These are phyloP conservation scores for Spatholobus suberectus DNA, from an alignment of 306 rosid genomes.

Conservation along the genomic window DNA sequence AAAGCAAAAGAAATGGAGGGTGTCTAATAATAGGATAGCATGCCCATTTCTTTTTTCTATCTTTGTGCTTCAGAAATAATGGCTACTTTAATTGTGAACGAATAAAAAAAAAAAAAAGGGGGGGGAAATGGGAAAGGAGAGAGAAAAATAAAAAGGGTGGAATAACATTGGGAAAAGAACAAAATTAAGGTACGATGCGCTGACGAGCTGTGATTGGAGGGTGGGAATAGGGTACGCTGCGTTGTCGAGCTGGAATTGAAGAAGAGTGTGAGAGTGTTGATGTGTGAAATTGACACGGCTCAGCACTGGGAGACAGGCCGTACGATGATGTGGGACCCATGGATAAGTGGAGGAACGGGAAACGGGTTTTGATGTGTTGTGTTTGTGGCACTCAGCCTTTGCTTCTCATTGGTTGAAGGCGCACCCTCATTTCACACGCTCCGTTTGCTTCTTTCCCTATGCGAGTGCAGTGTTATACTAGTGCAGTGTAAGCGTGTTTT, in stretches of 20 bases:
- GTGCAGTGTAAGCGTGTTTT: no score
- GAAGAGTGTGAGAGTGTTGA: background rate
- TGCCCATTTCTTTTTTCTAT: constrained; percentile 42
- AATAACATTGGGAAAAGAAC: background rate
- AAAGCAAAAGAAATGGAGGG: background rate
- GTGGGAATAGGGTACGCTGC: constrained; percentile 19
- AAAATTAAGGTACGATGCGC: background rate
- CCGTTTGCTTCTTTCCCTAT: background rate
- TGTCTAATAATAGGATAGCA: constrained; percentile 29
- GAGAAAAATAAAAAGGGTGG: no score
- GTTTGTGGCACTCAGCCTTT: constrained; percentile 18
- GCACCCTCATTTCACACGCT: background rate
- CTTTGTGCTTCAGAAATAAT: constrained; percentile 34
- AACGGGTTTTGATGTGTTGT: constrained; percentile 20
- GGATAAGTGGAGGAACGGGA: background rate
- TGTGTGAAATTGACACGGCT: constrained; percentile 40
- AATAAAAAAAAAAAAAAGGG: background rate
- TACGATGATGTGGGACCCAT: constrained; percentile 38
- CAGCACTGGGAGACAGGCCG: constrained; percentile 32
- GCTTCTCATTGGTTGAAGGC: constrained; percentile 51
- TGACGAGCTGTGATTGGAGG: constrained; percentile 50
- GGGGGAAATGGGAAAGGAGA: background rate
- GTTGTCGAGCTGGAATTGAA: constrained; percentile 36
- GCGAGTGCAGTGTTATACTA: no score
- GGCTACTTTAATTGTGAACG: background rate